Conservation (phyloP, 495 filamentous ascomycete species). For the Schizothecium vesticola region DNA sequence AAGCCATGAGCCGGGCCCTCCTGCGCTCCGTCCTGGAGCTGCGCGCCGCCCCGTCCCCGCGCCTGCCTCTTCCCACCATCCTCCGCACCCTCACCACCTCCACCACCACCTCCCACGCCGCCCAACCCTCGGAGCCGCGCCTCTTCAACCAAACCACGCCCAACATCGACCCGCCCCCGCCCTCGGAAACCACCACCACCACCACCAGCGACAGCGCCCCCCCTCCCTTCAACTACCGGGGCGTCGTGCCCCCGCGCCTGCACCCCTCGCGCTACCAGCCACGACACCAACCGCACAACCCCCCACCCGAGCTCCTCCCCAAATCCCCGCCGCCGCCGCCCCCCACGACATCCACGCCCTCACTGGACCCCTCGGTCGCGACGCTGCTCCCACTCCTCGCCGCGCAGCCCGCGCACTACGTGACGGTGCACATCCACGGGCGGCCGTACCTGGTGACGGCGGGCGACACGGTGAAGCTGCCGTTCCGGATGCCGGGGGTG, state of each 20-base stretch:
- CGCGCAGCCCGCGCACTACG: conserved; percentile 77
- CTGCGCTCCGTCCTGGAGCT: conserved; percentile 47
- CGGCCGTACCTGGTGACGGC: conserved; percentile 83
- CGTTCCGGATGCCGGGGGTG: conserved; percentile 87
- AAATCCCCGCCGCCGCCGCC: conserved; percentile 52
- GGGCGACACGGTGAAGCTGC: conserved; percentile 83
- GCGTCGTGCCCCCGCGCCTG: conserved; percentile 13
- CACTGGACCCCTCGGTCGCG: conserved; percentile 53
- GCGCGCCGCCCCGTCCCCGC: conserved; percentile 30
- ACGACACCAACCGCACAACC: conserved; percentile 11
- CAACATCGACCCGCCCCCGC: conserved; percentile 24
- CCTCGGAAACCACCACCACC: not conserved
- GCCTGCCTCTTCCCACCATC: too few relatives aligned
- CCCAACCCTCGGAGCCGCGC: conserved; percentile 5
- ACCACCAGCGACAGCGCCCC: not conserved
- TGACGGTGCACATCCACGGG: conserved; percentile 79
- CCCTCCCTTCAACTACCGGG: conserved; percentile 5
- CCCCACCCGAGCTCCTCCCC: conserved; percentile 20
- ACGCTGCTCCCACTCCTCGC: conserved; percentile 70
- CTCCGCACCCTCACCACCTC: conserved; percentile 28
- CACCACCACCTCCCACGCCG: conserved; percentile 1
- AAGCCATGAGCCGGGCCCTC: conserved; percentile 40
- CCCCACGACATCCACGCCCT: conserved; percentile 31
- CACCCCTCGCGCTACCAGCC: conserved; percentile 2
- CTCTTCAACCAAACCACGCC: conserved; percentile 28